Evolutionary conservation across 148 eudicot genomes (phyloP).

Genomic region (Vaccinium myrtillus): DNA sequence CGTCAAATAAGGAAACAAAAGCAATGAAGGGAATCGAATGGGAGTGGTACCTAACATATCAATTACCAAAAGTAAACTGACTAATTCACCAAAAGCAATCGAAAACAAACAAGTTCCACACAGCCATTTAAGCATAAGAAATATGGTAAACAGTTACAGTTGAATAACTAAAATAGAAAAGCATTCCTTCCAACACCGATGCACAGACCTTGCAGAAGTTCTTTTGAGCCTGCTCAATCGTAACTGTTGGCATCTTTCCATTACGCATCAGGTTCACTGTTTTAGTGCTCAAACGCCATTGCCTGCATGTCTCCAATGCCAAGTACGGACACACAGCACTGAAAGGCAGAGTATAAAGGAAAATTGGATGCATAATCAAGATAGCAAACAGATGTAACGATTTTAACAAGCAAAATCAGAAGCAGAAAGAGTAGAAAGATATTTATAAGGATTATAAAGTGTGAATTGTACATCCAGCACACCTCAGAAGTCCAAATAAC

Average conservation of each 20-base stretch:
- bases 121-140: background rate
- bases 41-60: background rate
- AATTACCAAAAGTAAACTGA: background rate
- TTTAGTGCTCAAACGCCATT: slow-evolving; percentile 97
- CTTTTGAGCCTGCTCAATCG: slow-evolving; percentile 98
- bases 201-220: slow-evolving; percentile 87
- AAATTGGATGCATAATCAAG: slow-evolving; percentile 7
- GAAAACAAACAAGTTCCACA: background rate
- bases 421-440: background rate
- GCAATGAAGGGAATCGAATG: background rate
- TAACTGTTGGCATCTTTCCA: slow-evolving; percentile 97
- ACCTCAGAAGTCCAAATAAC: no score
- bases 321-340: slow-evolving; percentile 98
- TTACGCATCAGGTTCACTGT: slow-evolving; percentile 95
- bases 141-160: background rate
- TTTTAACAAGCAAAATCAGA: background rate
- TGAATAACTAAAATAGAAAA: background rate
- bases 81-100: slow-evolving; percentile 10
- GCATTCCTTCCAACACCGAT: slow-evolving; percentile 4
- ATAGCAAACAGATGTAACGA: background rate
- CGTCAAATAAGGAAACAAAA: background rate
- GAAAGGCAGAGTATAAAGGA: slow-evolving; percentile 22
- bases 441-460: background rate
- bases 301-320: slow-evolving; percentile 97
- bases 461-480: background rate